These are phyloP conservation scores for Baeospora myosura DNA, from an alignment of 1,284 basidiomycete species.

Conservation along the genomic window DNA sequence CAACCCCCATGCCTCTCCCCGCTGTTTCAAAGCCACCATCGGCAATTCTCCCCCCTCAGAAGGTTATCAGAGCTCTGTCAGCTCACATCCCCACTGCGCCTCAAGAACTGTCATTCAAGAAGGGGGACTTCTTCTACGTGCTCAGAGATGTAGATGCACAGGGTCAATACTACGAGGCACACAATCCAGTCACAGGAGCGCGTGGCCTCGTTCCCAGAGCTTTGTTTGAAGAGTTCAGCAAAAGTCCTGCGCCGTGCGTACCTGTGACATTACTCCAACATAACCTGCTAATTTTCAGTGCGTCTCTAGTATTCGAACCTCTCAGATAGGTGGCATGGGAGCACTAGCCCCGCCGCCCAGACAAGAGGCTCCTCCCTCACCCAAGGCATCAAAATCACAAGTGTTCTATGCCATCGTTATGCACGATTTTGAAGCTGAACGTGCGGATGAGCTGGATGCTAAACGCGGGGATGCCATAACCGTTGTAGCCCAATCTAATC, in stretches of 20 bases:
- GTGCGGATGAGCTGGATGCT: constrained; percentile 93
- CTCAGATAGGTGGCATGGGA: constrained; percentile 23
- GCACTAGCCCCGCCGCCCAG: constrained; percentile 9
- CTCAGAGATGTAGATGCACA: constrained; percentile 60
- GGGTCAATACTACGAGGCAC: constrained; percentile 74
- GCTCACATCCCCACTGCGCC: constrained; percentile 69
- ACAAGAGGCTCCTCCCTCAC: constrained; percentile 20
- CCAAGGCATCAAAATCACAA: constrained; percentile 40
- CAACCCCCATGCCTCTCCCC: constrained; percentile 58
- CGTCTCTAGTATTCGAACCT: constrained; percentile 30
- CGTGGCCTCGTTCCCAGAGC: constrained; percentile 84
- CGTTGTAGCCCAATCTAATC: constrained; percentile 84
- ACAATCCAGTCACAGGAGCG: constrained; percentile 88
- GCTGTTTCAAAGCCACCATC: constrained; percentile 61
- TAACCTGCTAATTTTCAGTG: constrained; percentile 9
- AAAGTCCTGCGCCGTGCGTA: constrained; percentile 58
- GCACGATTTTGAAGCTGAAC: constrained; percentile 92
- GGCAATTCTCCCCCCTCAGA: constrained; percentile 81
- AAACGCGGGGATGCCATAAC: constrained; percentile 92
- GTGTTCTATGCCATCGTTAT: constrained; percentile 90
- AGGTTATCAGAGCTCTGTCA: constrained; percentile 85
- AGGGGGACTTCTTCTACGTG: constrained; percentile 98
- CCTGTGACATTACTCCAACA: constrained; percentile 5
- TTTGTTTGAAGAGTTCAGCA: constrained; percentile 85
- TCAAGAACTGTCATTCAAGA: constrained; percentile 84